These are phyloP conservation scores for Pseudisothecium myosuroides DNA, from an alignment of 225 moss, liverwort and hornwort genomes.

Conservation along the genomic window DNA sequence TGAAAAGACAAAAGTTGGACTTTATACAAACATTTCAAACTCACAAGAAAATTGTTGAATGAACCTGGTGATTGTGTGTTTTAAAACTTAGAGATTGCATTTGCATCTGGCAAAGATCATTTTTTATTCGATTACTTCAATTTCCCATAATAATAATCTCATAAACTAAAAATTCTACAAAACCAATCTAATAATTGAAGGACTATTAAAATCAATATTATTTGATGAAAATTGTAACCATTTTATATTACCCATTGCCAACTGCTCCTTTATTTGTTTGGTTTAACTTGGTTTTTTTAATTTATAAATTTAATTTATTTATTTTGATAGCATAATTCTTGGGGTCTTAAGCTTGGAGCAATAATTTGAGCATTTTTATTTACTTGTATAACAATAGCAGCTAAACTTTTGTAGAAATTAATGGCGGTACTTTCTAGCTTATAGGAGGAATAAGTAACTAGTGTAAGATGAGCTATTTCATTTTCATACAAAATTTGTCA, in stretches of 20 bases:
- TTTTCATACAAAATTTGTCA: background rate
- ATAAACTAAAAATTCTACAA: background rate
- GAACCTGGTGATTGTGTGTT: accelerated
- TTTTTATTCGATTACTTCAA: background rate
- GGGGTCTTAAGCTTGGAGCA: background rate
- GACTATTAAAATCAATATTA: background rate
- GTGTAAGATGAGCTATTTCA: background rate
- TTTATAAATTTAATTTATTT: background rate
- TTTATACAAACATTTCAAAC: background rate
- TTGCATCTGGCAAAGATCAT: background rate
- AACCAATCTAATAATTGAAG: background rate
- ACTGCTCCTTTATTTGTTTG: background rate
- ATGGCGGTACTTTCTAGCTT: accelerated
- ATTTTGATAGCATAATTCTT: background rate
- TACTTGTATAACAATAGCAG: background rate
- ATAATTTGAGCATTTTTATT: too few relatives aligned
- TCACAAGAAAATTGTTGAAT: background rate
- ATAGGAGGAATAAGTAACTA: accelerated
- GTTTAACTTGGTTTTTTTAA: accelerated
- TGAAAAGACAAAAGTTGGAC: background rate
- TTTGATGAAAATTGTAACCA: background rate
- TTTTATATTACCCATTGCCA: background rate
- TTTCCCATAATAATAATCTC: background rate
- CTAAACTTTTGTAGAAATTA: background rate
- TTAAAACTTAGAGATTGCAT: background rate